Conservation (phyloP, 768 basidiomycete genomes). For the Steccherinum ochraceum region DNA sequence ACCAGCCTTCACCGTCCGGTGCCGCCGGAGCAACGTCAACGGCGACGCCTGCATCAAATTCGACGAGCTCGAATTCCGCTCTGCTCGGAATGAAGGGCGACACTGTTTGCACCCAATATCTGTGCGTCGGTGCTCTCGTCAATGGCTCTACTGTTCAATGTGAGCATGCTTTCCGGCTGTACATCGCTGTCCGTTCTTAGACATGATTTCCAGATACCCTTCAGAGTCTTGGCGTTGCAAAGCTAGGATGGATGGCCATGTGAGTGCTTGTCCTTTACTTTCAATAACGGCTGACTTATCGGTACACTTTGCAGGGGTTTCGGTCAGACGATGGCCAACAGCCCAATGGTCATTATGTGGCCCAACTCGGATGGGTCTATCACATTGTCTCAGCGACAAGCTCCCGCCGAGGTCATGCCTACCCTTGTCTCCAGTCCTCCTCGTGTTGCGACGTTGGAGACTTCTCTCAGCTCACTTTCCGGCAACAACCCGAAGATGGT, state of each 20-base stretch:
- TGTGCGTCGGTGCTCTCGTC: constrained; percentile 17
- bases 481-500: constrained; percentile 39
- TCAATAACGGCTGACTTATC: not conserved
- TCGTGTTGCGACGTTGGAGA: constrained; percentile 37
- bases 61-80: constrained; percentile 3
- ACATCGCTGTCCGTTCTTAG: constrained; percentile 1
- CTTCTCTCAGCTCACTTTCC: constrained; percentile 26
- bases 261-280: constrained; percentile 20
- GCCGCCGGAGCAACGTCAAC: not conserved
- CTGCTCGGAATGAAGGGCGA: constrained; percentile 12
- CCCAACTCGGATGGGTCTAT: constrained; percentile 52
- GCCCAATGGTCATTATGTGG: constrained; percentile 75
- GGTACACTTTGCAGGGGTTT: constrained; percentile 44
- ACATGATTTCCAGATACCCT: constrained; percentile 35
- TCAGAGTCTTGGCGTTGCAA: constrained; percentile 32
- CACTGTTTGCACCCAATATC: constrained; percentile 11
- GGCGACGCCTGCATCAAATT: constrained; percentile 3
- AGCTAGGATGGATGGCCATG: constrained; percentile 59
- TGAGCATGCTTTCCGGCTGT: constrained; percentile 4
- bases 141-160: constrained; percentile 17
- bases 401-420: constrained; percentile 49
- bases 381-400: constrained; percentile 60
- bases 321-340: constrained; percentile 45
- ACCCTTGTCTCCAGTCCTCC: constrained; percentile 47
- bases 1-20: not conserved